These are phyloP conservation scores for Leucosporidium scottii DNA, from an alignment of 768 basidiomycete genomes.

Conservation along the genomic window DNA sequence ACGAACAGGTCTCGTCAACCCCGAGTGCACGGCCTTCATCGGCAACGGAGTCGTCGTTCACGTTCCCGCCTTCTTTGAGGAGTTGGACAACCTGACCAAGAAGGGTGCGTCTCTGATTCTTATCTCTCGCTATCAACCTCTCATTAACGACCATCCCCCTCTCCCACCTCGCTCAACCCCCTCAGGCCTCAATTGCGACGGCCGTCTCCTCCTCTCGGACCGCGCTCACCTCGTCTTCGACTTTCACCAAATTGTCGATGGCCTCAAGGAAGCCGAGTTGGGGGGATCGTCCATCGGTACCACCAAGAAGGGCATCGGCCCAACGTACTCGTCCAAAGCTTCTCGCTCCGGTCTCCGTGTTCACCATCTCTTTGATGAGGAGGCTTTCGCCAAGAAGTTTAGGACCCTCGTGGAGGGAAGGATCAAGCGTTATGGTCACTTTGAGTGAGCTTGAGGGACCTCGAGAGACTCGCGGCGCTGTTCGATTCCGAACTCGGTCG, in stretches of 20 bases:
- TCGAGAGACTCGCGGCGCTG: neutral
- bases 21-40: constrained; percentile 73
- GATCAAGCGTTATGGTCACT: constrained; percentile 95
- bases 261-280: constrained; percentile 93
- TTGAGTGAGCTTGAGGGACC: constrained; percentile 50
- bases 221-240: constrained; percentile 96
- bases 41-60: constrained; percentile 96
- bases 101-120: constrained; percentile 56
- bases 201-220: constrained; percentile 85
- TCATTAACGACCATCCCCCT: constrained; percentile 10
- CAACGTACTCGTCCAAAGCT: constrained; percentile 95
- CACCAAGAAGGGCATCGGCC: constrained; percentile 96
- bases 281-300: constrained; percentile 81
- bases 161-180: neutral
- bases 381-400: constrained; percentile 82
- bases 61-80: constrained; percentile 85
- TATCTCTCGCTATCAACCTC: neutral
- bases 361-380: constrained; percentile 69
- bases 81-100: constrained; percentile 73
- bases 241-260: constrained; percentile 99
- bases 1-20: constrained; percentile 69
- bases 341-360: constrained; percentile 91
- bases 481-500: neutral
- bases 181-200: constrained; percentile 73
- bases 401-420: constrained; percentile 90